Evolutionary conservation across 2,329 filamentous ascomycete species (phyloP), one percentile per base, ranked within the genome.

Genomic region (Pseudocercospora macadamiae): DNA sequence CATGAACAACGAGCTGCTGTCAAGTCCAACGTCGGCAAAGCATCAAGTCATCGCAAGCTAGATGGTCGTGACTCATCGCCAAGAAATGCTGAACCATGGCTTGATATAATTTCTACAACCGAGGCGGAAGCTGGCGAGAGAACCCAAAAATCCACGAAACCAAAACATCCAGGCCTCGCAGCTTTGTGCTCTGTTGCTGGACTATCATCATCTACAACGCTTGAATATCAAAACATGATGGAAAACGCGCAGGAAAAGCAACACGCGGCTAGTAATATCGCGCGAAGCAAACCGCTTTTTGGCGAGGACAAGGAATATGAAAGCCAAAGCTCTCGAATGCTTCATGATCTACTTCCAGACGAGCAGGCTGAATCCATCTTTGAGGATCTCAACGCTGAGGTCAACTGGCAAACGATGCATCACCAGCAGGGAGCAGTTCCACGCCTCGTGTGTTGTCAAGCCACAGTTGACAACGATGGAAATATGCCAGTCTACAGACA

Each of bases 381-480:
- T 71, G 81, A 87, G 18, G 82, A 81, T 36, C 78, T 96, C 14
- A 85, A 86, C 53, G 77, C 83, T 12, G 93, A 97, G 72, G 86
- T 97, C 0, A 79, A 83, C 65, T 99, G 93, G 92, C 88, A 93
- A 71, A 89, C 85, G 64, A 97, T 99, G 95, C 88, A 88, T 42
- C 95, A 97, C 67, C 89, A 93, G 64, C 90, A 91, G 30, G 93
- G 95, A 23, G 89, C 95, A 68, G 95, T 97, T 0, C 95, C 95
- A 42, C 87, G 95, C 34, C 84, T 97, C 2, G 91, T 97, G 5
- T 92, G 91, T 49, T 92, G 96, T 18, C 93, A 97, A 73, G 95
- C 93, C 3, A 79, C 83, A 14, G 79, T 92, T 26, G 81, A 80
- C 36, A 87, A 93, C 68, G 89, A 96, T 69, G 90, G 90, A 16